phyloP scores from a whole-genome alignment of 2,329 filamentous ascomycete genomes.

The Akanthomyces muscarius region DNA sequence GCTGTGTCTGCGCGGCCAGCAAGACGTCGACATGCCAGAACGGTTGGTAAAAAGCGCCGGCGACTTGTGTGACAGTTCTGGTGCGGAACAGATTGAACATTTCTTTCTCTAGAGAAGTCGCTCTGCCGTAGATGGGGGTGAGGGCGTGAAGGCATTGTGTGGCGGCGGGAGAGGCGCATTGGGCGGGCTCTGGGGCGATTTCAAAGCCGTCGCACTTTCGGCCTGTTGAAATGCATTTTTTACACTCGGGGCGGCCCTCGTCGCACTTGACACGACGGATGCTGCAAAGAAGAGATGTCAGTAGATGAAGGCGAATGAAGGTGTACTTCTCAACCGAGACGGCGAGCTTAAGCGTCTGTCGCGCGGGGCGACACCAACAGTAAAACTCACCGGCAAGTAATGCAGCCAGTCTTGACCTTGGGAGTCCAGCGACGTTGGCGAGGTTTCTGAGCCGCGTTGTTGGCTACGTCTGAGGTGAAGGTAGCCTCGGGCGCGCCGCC shows the following conservation, averaged over 20 bases:
- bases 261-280: conserved; percentile 29
- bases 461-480: not conserved
- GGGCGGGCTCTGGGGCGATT: conserved; percentile 1
- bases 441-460: conserved; percentile 2
- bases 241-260: conserved; percentile 25
- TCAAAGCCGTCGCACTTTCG: conserved; percentile 22
- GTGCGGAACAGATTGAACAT: conserved; percentile 18
- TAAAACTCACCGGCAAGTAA: conserved; percentile 22
- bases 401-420: conserved; percentile 23
- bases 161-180: not conserved
- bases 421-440: conserved; percentile 16
- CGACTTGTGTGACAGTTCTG: conserved; percentile 11
- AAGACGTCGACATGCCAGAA: conserved; percentile 17
- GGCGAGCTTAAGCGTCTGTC: not conserved
- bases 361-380: not conserved
- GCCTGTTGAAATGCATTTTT: conserved; percentile 23
- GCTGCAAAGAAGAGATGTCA: conserved; percentile 14
- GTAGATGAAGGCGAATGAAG: not conserved
- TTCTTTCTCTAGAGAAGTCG: not conserved
- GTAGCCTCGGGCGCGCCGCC: not conserved
- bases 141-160: conserved; percentile 4
- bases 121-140: conserved; percentile 7
- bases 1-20: conserved; percentile 13
- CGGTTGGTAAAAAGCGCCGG: conserved; percentile 14
- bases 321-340: not conserved